Evolutionary conservation across 179 eudicot genomes (phyloP).

Genomic region (Beta lomatogona): DNA sequence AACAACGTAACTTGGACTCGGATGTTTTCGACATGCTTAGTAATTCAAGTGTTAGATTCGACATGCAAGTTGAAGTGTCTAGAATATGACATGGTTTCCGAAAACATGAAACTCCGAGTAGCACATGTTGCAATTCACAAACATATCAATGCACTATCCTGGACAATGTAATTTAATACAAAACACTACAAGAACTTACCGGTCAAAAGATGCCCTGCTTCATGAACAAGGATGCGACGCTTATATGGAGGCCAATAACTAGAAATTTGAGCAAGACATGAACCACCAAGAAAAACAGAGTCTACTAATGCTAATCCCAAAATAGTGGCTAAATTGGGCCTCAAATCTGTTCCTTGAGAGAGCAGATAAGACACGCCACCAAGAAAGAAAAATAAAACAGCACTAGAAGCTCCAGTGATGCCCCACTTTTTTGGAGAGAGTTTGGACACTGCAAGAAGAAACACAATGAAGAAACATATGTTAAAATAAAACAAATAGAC

Average conservation of each 20-base stretch:
- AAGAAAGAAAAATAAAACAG: constrained; percentile 58
- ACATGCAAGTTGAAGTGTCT: not conserved
- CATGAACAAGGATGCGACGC: constrained; percentile 95
- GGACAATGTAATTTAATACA: not conserved
- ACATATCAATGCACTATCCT: not conserved
- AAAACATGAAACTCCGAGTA: not conserved
- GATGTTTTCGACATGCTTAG: not conserved
- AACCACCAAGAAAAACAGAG: constrained; percentile 83
- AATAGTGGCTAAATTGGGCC: constrained; percentile 76
- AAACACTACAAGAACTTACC: constrained; percentile 41
- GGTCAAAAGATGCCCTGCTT: constrained; percentile 95
- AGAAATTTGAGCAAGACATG: constrained; percentile 85
- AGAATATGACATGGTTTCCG: not conserved
- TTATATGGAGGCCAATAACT: constrained; percentile 96
- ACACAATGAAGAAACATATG: constrained; percentile 11
- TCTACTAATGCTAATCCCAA: constrained; percentile 71
- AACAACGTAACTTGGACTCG: too few species aligned
- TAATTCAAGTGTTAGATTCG: not conserved
- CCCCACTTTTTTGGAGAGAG: constrained; percentile 98
- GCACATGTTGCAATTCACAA: not conserved
- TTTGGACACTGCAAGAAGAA: constrained; percentile 56
- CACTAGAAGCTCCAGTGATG: constrained; percentile 67
- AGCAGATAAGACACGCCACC: constrained; percentile 82
- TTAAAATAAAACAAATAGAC: not conserved
- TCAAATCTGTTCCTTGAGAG: constrained; percentile 78